Evolutionary conservation across 2,329 filamentous ascomycete species (phyloP), one percentile per base, ranked within the genome.

Genomic region (Claviceps capensis): DNA sequence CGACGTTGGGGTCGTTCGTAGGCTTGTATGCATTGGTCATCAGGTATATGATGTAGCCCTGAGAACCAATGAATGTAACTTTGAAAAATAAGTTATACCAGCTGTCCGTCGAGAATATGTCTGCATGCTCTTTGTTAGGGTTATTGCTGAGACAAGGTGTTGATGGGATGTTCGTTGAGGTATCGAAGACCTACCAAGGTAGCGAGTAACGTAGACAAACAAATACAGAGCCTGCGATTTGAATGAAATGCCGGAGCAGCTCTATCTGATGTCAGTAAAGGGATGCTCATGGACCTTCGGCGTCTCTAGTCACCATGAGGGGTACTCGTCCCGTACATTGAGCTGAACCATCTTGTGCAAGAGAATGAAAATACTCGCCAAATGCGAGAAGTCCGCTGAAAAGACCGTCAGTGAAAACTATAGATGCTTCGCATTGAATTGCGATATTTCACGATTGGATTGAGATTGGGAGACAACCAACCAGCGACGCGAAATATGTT

Each of bases 1-100:
- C 93, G 66, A 94, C 81, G 65, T 95, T 95, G 51, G 91, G 88
- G 65, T 98, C 93, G 72, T 95, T 91, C 37, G 93, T 97, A 26
- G 93, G 91, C 71, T 94, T 95, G 80, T 93, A 98, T 63, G 91
- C 87, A 61, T 88, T 94, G 56, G 93, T 85, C 93, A 98, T 98
- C 60, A 97, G 82, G 73, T 96, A 97, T 67, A 98, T 82, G 63
- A 90, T 95, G 76, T 98, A 98, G 57, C 85, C 82, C 57, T 94
- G 90, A 23, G 88, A 85, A 57, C 74, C 77, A 67, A 98, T 90
- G 76, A 97, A 98, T 66, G 96, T 78, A 65, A 97, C 81, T 71
- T 98, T 98, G 77, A 97, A 96, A 63, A 88, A 71, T 55, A 93
- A 84, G 73, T 97, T 96, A 80, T 96, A 98, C 57, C 88, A 69